phyloP scores from a whole-genome alignment of 345 rosid species.

The Excoecaria agallocha region DNA sequence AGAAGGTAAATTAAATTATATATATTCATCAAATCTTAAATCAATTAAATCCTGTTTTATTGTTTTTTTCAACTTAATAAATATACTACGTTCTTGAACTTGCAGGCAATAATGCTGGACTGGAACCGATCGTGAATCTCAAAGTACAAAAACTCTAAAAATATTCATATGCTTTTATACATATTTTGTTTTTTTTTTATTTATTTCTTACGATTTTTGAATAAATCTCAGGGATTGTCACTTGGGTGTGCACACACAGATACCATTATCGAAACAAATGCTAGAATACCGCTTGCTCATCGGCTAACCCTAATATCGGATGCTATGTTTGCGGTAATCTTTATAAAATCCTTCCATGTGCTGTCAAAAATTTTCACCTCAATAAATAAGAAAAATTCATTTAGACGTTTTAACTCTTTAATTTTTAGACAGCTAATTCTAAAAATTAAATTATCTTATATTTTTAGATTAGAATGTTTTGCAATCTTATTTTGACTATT shows the following conservation, averaged over 20 bases:
- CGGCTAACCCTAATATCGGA: slow-evolving; percentile 23
- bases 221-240: slow-evolving; percentile 17
- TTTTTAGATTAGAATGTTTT: too few species aligned
- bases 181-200: neutral
- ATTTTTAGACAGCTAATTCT: slow-evolving; percentile 9
- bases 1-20: neutral
- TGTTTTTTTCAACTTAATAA: too few species aligned
- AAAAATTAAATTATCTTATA: too few species aligned
- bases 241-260: slow-evolving; percentile 30
- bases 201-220: too few species aligned
- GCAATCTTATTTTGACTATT: too few species aligned
- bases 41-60: neutral
- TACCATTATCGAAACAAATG: slow-evolving; percentile 23
- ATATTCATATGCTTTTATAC: neutral
- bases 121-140: neutral
- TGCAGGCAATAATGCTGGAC: slow-evolving; percentile 10
- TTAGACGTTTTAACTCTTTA: too few species aligned
- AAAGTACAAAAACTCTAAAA: neutral
- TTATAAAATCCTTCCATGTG: neutral
- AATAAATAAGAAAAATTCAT: too few species aligned
- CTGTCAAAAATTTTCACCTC: too few species aligned
- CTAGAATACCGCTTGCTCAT: slow-evolving; percentile 25
- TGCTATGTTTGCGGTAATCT: slow-evolving; percentile 20
- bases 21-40: neutral
- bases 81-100: neutral